A percentile compares a stretch with the other conserved stretches of the same genome.
These are phyloP conservation scores for Penicillium crystallinum DNA, from an alignment of 495 filamentous ascomycete genomes.

Conservation along the genomic window DNA sequence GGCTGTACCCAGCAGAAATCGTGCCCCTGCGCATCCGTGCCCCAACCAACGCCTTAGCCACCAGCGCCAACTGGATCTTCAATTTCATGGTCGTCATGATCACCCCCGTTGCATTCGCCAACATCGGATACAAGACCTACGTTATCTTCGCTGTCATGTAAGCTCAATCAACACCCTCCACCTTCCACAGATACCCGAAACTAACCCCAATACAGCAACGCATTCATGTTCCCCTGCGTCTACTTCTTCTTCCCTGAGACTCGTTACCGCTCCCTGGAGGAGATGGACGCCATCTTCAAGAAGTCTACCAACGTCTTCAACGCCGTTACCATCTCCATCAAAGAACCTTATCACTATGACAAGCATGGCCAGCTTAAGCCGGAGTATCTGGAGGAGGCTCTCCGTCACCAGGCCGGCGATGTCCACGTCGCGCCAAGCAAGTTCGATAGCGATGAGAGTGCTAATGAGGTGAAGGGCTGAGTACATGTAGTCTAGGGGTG, in stretches of 20 bases:
- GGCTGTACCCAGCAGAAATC: conserved; percentile 66
- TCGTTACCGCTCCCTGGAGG: conserved; percentile 62
- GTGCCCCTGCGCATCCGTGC: conserved; percentile 29
- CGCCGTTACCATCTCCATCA: conserved; percentile 53
- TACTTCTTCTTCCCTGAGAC: conserved; percentile 74
- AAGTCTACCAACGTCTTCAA: conserved; percentile 49
- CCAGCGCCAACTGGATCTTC: conserved; percentile 49
- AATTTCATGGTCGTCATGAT: conserved; percentile 61
- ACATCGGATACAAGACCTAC: conserved; percentile 62
- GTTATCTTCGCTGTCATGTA: conserved; percentile 53
- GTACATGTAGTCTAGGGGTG: neutral
- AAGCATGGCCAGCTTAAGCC: conserved; percentile 57
- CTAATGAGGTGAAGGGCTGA: neutral
- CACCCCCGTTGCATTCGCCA: conserved; percentile 55
- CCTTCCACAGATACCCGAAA: neutral
- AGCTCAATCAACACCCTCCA: neutral
- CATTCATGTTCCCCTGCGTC: conserved; percentile 22
- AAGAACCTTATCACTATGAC: conserved; percentile 61
- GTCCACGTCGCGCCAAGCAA: conserved; percentile 17
- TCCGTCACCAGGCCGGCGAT: conserved; percentile 3
- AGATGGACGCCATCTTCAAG: conserved; percentile 70
- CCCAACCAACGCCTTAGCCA: conserved; percentile 17
- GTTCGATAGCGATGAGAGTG: conserved; percentile 41
- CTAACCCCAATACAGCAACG: conserved; percentile 11
- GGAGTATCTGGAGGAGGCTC: conserved; percentile 26